Evolutionary conservation across 2,329 filamentous ascomycete species (phyloP).

Genomic region (Gnomoniopsis smithogilvyi): DNA sequence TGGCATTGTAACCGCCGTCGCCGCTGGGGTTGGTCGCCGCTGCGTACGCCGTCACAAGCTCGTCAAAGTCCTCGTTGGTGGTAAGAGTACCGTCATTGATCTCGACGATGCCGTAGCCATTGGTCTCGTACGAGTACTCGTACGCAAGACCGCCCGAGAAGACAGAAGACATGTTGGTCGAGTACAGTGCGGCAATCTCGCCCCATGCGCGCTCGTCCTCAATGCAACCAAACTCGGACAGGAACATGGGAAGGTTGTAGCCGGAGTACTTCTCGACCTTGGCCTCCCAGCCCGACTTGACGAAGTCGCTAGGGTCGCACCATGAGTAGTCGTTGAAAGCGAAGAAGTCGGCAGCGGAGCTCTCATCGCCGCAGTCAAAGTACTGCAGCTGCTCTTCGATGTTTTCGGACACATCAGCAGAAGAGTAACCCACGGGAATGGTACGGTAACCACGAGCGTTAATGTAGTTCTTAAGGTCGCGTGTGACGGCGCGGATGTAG

Average conservation of each 20-base stretch:
- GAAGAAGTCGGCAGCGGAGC: conserved; percentile 83
- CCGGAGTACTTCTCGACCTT: conserved; percentile 86
- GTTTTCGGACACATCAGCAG: conserved; percentile 80
- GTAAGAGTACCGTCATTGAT: conserved; percentile 54
- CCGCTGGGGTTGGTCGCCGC: conserved; percentile 50
- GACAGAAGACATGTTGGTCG: conserved; percentile 76
- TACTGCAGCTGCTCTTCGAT: conserved; percentile 83
- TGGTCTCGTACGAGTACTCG: conserved; percentile 82
- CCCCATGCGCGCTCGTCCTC: conserved; percentile 77
- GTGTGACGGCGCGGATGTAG: conserved; percentile 75
- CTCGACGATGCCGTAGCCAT: conserved; percentile 76
- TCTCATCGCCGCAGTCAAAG: conserved; percentile 89
- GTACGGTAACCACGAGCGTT: conserved; percentile 57
- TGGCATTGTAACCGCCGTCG: conserved; percentile 44
- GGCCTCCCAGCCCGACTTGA: conserved; percentile 73
- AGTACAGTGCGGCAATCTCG: conserved; percentile 79
- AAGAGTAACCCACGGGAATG: conserved; percentile 72
- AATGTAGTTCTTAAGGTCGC: conserved; percentile 73
- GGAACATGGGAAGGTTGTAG: conserved; percentile 87
- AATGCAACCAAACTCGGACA: conserved; percentile 92
- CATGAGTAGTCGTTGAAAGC: conserved; percentile 82
- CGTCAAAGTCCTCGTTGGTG: conserved; percentile 60
- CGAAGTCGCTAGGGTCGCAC: conserved; percentile 72
- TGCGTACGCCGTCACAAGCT: conserved; percentile 45
- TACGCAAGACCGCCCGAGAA: conserved; percentile 97